phyloP scores from a whole-genome alignment of 2,329 filamentous ascomycete genomes.

The Cordyceps militaris region DNA sequence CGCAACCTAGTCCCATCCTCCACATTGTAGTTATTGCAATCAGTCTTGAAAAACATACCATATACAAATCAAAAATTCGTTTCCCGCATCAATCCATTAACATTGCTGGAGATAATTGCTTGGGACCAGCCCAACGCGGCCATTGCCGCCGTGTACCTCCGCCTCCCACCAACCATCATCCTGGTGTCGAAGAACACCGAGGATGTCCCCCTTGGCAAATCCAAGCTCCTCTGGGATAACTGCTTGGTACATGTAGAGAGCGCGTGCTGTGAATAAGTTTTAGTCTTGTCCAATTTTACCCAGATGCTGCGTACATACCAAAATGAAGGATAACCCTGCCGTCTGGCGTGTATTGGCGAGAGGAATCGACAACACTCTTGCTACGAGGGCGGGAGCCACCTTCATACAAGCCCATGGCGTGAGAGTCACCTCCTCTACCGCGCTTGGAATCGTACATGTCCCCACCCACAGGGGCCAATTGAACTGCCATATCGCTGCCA shows the following conservation, averaged over 20 bases:
- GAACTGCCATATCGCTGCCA: slow-evolving; percentile 57
- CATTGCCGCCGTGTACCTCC: slow-evolving; percentile 68
- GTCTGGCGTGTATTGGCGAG: slow-evolving; percentile 77
- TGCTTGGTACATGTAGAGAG: slow-evolving; percentile 88
- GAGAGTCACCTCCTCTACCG: slow-evolving; percentile 41
- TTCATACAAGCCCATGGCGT: slow-evolving; percentile 51
- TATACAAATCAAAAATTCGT: slow-evolving; percentile 9
- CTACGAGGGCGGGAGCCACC: slow-evolving; percentile 54
- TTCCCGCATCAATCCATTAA: slow-evolving; percentile 21
- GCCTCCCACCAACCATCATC: slow-evolving; percentile 99
- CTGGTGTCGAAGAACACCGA: slow-evolving; percentile 83
- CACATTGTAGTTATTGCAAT: slow-evolving; percentile 11
- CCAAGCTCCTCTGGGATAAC: slow-evolving; percentile 92
- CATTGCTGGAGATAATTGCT: slow-evolving; percentile 60
- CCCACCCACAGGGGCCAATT: slow-evolving; percentile 52
- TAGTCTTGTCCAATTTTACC: slow-evolving; percentile 14
- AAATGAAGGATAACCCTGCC: slow-evolving; percentile 86
- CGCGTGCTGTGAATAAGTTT: slow-evolving; percentile 59
- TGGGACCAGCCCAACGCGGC: slow-evolving; percentile 54
- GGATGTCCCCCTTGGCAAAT: slow-evolving; percentile 85
- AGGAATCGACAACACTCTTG: slow-evolving; percentile 77
- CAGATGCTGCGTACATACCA: slow-evolving; percentile 56
- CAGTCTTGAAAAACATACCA: slow-evolving; percentile 10
- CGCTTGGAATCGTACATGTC: slow-evolving; percentile 54
- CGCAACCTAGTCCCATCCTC: background rate